Evolutionary conservation across 2,329 filamentous ascomycete species (phyloP), one percentile per base, ranked within the genome.

Genomic region (Xylaria multiplex): DNA sequence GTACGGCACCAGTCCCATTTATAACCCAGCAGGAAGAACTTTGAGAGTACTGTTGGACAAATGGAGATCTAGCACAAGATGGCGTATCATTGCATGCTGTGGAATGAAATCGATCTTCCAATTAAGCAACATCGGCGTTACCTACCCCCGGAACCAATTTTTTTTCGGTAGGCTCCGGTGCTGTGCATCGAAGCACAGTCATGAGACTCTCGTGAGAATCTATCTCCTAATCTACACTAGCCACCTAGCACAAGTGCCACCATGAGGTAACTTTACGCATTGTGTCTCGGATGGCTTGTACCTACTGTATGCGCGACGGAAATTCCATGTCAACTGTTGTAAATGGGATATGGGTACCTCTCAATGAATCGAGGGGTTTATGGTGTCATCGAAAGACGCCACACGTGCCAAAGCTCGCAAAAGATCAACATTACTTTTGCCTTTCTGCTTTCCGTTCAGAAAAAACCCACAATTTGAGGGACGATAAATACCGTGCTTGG

Each of bases 171-270:
- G 67, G 55, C 63, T 68, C 69, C 69, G 66, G 70, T 70, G 70
- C 64, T 70, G 66, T 71, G 71, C 69, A 70, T 72, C 61, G 53
- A 73, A 58, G 63, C 56, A 72, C 60, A 66, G 70, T 69, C 64
- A 71, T 71, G 67, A 72, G 54, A 67, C 63, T 58, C n/a, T 56
- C 32, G 24, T 6, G 27, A 57, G 48, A 53, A 53, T 30, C 45
- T 22, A 40, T 3, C 49, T 59, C 48, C 45, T 37, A 52, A 43
- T 30, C 43, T 35, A 40, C 40, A 52, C 13, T 55, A 24, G 19
- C 19, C 27, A 46, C 27, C 27, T 27, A 5, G 5, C 19, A 32
- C 54, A 63, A 16, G 30, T 59, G 37, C 40, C 32, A 49, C 58
- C 13, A 22, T 11, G 43, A 50, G 42, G 53, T 54, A 45, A 56